Evolutionary conservation across 768 basidiomycete species (phyloP).

Genomic region (Auricularia cornea): DNA sequence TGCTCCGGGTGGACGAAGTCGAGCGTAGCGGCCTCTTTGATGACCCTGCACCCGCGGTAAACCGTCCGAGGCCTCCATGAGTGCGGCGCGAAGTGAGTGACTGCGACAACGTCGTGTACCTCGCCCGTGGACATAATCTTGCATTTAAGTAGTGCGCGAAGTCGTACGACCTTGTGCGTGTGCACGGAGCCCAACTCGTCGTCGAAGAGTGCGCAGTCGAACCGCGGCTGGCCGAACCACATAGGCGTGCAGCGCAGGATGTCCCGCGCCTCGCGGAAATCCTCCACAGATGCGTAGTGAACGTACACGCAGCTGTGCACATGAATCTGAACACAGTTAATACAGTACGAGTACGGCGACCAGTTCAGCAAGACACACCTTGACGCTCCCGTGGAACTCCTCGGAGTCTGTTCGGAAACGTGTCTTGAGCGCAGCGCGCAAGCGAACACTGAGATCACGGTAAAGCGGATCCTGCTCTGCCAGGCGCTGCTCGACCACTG

Average conservation of each 20-base stretch:
- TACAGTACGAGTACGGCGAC: neutral
- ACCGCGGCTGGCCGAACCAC: conserved; percentile 15
- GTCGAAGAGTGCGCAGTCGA: conserved; percentile 17
- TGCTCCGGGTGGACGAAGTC: neutral
- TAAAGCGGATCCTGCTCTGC: neutral
- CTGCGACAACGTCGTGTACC: conserved; percentile 13
- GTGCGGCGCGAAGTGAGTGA: neutral
- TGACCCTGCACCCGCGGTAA: conserved; percentile 14
- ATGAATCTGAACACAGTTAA: conserved; percentile 11
- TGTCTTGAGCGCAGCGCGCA: neutral
- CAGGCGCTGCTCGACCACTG: neutral
- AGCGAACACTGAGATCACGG: conserved; percentile 5
- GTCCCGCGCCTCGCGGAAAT: conserved; percentile 19
- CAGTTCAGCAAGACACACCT: neutral
- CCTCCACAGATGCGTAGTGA: conserved; percentile 19
- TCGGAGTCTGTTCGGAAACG: neutral
- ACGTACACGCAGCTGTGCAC: conserved; percentile 16
- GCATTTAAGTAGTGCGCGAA: neutral
- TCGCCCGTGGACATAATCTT: neutral
- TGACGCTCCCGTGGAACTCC: neutral
- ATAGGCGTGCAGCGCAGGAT: conserved; percentile 20
- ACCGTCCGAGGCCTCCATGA: conserved; percentile 11
- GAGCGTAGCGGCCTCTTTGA: conserved; percentile 6
- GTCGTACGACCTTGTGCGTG: neutral
- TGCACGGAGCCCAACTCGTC: neutral